Conservation (phyloP, 129 eudicot species). For the Chrysanthemum seticuspe region DNA sequence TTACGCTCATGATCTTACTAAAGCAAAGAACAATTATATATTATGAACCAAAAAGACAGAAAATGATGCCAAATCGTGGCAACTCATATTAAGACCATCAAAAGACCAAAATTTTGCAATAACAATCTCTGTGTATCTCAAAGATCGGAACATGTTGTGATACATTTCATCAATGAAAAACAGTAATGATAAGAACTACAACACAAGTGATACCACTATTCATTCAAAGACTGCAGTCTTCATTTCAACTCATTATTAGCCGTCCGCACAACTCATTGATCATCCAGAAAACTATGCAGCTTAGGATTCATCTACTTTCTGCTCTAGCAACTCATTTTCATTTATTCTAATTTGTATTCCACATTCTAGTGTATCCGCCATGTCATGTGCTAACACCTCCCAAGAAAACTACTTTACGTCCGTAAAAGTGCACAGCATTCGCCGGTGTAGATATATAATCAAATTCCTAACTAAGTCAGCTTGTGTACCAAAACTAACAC, state of each 20-base stretch:
- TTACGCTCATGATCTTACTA: neutral
- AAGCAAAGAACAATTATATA: neutral
- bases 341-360: neutral
- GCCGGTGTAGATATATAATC: too few relatives aligned
- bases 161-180: neutral
- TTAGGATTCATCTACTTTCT: neutral
- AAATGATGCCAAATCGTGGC: slow-evolving; percentile 1
- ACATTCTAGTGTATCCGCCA: too few relatives aligned
- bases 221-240: neutral
- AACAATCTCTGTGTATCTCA: slow-evolving; percentile 4
- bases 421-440: too few relatives aligned
- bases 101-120: slow-evolving; percentile 6
- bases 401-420: too few relatives aligned
- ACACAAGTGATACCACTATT: neutral
- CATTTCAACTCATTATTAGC: slow-evolving; percentile 18
- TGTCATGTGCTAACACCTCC: too few relatives aligned
- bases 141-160: neutral
- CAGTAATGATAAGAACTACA: neutral
- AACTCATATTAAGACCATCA: slow-evolving; percentile 9
- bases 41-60: neutral
- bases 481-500: too few relatives aligned
- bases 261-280: neutral
- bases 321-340: neutral
- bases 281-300: too few relatives aligned
- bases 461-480: too few relatives aligned